A percentile compares a stretch with the other conserved stretches of the same genome.
Conservation (phyloP, 805 yeast genomes). For the Ogataea ganodermae region DNA sequence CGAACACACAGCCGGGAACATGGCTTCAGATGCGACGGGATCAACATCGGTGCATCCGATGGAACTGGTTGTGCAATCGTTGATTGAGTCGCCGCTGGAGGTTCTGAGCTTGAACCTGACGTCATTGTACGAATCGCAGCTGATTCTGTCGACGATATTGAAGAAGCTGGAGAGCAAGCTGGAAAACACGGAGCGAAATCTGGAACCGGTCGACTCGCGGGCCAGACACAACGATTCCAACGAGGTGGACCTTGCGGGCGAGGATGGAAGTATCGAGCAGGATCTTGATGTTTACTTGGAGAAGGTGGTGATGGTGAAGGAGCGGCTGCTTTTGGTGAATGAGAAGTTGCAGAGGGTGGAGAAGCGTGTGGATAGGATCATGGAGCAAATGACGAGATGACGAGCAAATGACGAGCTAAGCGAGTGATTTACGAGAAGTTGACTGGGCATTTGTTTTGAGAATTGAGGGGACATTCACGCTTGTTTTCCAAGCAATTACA, state of each 20-base stretch:
- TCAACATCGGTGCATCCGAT: constrained; percentile 50
- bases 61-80: constrained; percentile 58
- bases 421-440: too few relatives aligned
- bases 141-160: constrained; percentile 51
- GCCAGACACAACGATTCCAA: constrained; percentile 16
- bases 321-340: constrained; percentile 27
- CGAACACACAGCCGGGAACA: too few relatives aligned
- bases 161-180: constrained; percentile 42
- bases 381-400: constrained; percentile 10
- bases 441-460: too few relatives aligned
- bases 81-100: constrained; percentile 57
- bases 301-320: constrained; percentile 29
- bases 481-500: background rate
- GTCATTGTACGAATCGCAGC: constrained; percentile 57
- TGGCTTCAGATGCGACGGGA: constrained; percentile 2
- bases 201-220: constrained; percentile 3
- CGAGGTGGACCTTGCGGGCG: constrained; percentile 13
- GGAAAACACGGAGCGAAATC: constrained; percentile 15
- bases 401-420: too few relatives aligned
- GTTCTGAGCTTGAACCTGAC: constrained; percentile 50
- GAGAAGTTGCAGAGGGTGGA: constrained; percentile 40
- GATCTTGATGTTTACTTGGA: constrained; percentile 23
- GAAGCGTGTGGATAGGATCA: constrained; percentile 34
- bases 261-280: constrained; percentile 1
- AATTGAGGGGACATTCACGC: too few relatives aligned